Percentiles rank a stretch among this genome's conserved stretches.
Evolutionary conservation across 2,329 filamentous ascomycete genomes (phyloP).

Genomic region (Xylaria sp.): DNA sequence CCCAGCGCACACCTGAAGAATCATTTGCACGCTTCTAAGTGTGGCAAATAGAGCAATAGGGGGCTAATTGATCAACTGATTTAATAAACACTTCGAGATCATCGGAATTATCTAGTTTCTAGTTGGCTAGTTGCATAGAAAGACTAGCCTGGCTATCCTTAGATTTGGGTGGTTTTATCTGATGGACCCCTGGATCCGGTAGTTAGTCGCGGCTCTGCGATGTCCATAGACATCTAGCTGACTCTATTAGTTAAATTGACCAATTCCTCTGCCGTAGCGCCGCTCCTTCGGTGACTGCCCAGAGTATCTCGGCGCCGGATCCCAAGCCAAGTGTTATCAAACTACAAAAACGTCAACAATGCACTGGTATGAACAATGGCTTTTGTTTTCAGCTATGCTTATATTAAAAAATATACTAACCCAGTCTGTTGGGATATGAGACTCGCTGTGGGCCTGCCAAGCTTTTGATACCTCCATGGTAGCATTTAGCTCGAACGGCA

Average conservation of each 20-base stretch:
- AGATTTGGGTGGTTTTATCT: too few relatives aligned
- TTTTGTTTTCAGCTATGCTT: neutral
- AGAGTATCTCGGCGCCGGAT: neutral
- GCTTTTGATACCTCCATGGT: neutral
- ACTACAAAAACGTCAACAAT: neutral
- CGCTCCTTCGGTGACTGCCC: neutral
- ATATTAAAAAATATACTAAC: neutral
- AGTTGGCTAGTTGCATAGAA: too few relatives aligned
- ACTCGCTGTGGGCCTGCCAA: conserved; percentile 9
- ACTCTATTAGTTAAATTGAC: neutral
- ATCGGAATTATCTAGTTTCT: neutral
- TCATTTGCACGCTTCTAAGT: neutral
- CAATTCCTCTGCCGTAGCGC: neutral
- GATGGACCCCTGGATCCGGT: too few relatives aligned
- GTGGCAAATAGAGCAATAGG: neutral
- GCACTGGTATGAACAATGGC: neutral
- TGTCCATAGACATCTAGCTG: too few relatives aligned
- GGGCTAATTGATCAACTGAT: neutral
- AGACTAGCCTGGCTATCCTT: too few relatives aligned
- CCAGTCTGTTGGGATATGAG: neutral
- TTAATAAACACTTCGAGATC: neutral
- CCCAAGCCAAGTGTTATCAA: neutral
- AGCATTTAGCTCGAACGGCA: conserved; percentile 15
- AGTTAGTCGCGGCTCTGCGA: too few relatives aligned
- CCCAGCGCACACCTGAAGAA: neutral